phyloP scores from a whole-genome alignment of 352 stramenopile genomes.

The Labyrinthula sp. region DNA sequence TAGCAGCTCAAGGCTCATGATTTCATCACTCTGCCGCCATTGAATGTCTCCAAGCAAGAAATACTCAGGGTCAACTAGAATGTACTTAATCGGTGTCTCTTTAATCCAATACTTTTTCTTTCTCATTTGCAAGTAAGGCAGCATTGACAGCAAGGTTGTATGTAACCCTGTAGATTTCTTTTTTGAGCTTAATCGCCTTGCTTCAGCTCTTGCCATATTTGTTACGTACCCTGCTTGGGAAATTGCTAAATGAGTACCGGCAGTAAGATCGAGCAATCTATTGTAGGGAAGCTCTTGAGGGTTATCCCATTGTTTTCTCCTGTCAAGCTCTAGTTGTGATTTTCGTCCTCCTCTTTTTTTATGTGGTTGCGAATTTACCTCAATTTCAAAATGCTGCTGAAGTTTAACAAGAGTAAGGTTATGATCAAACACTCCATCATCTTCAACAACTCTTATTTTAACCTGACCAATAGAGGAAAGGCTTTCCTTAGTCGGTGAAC shows the following conservation, averaged over 20 bases:
- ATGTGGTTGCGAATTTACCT: too few relatives aligned
- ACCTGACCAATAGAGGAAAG: too few relatives aligned
- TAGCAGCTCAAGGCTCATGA: constrained; percentile 28
- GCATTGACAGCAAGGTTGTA: constrained; percentile 8
- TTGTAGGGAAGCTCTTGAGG: too few relatives aligned
- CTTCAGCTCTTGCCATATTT: constrained; percentile 1
- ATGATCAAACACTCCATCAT: too few relatives aligned
- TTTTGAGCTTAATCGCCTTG: constrained; percentile 16
- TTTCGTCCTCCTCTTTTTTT: too few relatives aligned
- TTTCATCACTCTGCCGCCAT: constrained; percentile 21
- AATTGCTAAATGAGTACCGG: constrained; percentile 12
- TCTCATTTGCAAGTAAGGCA: constrained; percentile 5
- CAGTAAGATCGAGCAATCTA: too few relatives aligned
- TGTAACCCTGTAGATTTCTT: constrained; percentile 5
- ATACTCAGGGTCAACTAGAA: constrained; percentile 14
- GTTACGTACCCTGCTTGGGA: constrained; percentile 3
- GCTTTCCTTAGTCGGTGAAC: too few relatives aligned
- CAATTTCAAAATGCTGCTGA: too few relatives aligned
- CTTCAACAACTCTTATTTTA: too few relatives aligned
- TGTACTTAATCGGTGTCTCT: constrained; percentile 23
- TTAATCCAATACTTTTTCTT: constrained; percentile 19
- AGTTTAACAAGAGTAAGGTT: too few relatives aligned
- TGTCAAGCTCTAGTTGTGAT: too few relatives aligned
- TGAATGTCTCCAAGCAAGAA: constrained; percentile 14
- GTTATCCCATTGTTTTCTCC: too few relatives aligned